These are phyloP conservation scores for Nicotiana obtusifolia DNA, from an alignment of 257 asterid species.

Conservation along the genomic window DNA sequence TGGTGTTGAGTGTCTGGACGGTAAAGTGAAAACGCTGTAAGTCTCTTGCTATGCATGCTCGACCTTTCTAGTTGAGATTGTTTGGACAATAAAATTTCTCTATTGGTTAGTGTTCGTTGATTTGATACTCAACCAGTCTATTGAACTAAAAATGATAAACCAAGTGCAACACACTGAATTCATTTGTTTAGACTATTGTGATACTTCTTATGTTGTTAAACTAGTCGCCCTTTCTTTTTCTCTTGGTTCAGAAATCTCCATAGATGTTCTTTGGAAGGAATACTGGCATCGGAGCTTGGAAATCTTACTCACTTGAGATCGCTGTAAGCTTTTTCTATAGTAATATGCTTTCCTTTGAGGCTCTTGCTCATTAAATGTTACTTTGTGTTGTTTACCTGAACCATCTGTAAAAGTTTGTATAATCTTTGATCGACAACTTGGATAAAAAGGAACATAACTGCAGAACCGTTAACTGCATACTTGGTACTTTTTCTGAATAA, in stretches of 20 bases:
- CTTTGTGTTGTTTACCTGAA: neutral
- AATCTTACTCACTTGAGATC: constrained; percentile 50
- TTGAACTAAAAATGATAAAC: neutral
- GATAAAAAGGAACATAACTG: no score
- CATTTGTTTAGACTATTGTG: neutral
- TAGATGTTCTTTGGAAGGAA: constrained; percentile 64
- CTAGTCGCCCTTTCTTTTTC: neutral
- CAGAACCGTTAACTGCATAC: no score
- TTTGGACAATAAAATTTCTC: neutral
- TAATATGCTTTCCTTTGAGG: neutral
- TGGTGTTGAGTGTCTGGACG: constrained; percentile 63
- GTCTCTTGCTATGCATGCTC: constrained; percentile 17
- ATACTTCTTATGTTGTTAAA: neutral
- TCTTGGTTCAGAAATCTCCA: constrained; percentile 52
- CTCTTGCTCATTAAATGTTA: neutral
- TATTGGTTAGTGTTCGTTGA: neutral
- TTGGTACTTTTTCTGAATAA: no score
- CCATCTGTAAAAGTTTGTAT: neutral
- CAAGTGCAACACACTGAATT: neutral
- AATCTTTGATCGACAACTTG: neutral
- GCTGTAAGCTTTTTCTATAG: constrained; percentile 53
- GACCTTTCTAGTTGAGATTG: neutral
- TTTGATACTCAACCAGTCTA: neutral
- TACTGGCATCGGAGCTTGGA: constrained; percentile 72
- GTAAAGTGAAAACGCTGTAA: constrained; percentile 66